A percentile compares a stretch with the other conserved stretches of the same genome.
Conservation (phyloP, 78 protist species). For the Cavenderia fasciculata region DNA sequence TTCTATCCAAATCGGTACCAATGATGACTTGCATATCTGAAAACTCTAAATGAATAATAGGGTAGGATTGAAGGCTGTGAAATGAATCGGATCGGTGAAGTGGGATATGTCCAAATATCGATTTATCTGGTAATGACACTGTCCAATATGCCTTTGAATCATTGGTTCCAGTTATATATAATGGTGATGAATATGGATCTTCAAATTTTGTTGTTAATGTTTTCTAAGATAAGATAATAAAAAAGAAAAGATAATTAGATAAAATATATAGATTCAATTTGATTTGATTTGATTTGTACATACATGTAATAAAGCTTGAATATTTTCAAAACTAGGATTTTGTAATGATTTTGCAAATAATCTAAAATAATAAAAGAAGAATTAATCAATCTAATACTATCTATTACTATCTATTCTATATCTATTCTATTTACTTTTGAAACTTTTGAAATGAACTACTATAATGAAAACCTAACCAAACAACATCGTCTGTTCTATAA, state of each 20-base stretch:
- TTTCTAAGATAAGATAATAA: background rate
- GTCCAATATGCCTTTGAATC: conserved; percentile 59
- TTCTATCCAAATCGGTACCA: conserved; percentile 64
- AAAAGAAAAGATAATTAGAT: background rate
- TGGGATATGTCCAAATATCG: conserved; percentile 45
- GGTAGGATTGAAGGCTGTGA: conserved; percentile 51
- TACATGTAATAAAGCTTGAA: conserved; percentile 17
- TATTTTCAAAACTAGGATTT: conserved; percentile 39
- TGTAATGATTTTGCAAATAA: conserved; percentile 41
- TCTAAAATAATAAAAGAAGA: background rate
- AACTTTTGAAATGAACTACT: conserved; percentile 57
- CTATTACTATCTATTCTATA: background rate
- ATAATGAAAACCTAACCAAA: conserved; percentile 58
- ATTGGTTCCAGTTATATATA: conserved; percentile 58
- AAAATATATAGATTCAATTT: background rate
- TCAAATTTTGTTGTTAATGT: conserved; percentile 46
- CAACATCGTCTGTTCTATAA: conserved; percentile 19
- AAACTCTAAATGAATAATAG: conserved; percentile 44
- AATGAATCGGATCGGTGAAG: conserved; percentile 60
- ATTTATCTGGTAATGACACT: background rate
- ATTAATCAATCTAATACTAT: background rate
- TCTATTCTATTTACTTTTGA: conserved; percentile 33
- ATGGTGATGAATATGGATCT: conserved; percentile 54
- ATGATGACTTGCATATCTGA: conserved; percentile 53
- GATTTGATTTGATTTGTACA: background rate